Conservation (phyloP, 1,284 basidiomycete species). For the Trametes polyzona region DNA sequence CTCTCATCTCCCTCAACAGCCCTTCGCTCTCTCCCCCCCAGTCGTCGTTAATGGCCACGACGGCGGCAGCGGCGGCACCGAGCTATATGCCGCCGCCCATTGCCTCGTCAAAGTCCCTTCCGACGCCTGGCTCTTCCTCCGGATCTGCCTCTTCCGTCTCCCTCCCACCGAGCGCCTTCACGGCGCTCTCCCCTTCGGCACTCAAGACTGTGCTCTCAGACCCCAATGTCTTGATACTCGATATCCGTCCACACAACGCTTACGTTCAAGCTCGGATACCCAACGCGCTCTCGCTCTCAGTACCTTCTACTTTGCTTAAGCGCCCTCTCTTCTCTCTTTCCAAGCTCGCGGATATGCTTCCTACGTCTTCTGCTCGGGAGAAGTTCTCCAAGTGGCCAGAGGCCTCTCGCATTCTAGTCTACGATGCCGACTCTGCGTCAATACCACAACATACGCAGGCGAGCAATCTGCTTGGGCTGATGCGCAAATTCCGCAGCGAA, state of each 20-base stretch:
- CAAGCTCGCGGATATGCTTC: conserved; percentile 77
- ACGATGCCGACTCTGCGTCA: conserved; percentile 75
- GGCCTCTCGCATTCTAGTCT: conserved; percentile 70
- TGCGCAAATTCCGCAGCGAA: conserved; percentile 82
- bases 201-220: conserved; percentile 40
- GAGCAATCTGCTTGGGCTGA: conserved; percentile 77
- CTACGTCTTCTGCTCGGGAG: conserved; percentile 55
- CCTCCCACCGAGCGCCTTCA: conserved; percentile 34
- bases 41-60: neutral
- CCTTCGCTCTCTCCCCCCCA: conserved; percentile 7
- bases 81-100: conserved; percentile 2
- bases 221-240: conserved; percentile 64
- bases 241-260: conserved; percentile 85
- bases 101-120: conserved; percentile 18
- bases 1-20: conserved; percentile 22
- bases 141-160: conserved; percentile 7
- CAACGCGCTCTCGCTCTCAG: conserved; percentile 84
- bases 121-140: conserved; percentile 20
- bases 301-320: conserved; percentile 93
- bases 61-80: neutral
- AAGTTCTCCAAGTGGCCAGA: conserved; percentile 64
- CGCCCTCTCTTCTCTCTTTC: conserved; percentile 82
- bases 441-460: conserved; percentile 53
- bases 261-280: conserved; percentile 69
- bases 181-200: conserved; percentile 37